These are phyloP conservation scores for Fusarium sp. DNA, from an alignment of 2,329 filamentous ascomycete genomes.

Conservation along the genomic window DNA sequence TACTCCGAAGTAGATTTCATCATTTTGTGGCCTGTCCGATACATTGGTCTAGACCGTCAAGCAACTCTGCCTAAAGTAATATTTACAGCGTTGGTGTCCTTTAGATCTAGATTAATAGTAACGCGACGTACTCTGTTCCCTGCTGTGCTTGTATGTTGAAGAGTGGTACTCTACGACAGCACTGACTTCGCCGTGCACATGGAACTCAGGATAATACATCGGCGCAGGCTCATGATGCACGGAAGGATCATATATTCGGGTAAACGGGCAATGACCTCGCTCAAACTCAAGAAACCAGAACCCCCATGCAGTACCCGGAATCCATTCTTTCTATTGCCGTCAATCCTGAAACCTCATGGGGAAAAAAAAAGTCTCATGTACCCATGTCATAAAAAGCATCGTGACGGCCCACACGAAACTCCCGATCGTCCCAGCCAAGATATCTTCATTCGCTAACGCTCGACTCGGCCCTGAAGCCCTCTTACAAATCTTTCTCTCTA, in stretches of 20 bases:
- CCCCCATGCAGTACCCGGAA: conserved; percentile 16
- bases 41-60: too few species aligned
- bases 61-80: too few species aligned
- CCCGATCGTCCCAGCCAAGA: conserved; percentile 40
- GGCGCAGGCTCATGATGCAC: conserved; percentile 2
- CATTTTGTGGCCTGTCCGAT: too few species aligned
- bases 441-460: conserved; percentile 44
- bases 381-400: conserved; percentile 41
- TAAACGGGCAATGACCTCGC: conserved; percentile 11
- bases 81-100: too few species aligned
- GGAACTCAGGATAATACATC: too few species aligned
- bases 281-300: conserved; percentile 19
- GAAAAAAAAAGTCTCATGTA: conserved; percentile 38
- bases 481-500: conserved; percentile 34
- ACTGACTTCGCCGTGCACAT: background rate
- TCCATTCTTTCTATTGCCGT: conserved; percentile 26
- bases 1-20: too few species aligned
- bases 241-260: conserved; percentile 23
- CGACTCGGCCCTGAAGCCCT: conserved; percentile 42
- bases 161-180: background rate
- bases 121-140: too few species aligned
- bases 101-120: too few species aligned
- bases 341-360: conserved; percentile 27
- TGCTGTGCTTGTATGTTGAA: too few species aligned
- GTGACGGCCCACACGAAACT: conserved; percentile 43